Conservation (phyloP, 2,329 filamentous ascomycete genomes). For the Fusarium veterinarium region DNA sequence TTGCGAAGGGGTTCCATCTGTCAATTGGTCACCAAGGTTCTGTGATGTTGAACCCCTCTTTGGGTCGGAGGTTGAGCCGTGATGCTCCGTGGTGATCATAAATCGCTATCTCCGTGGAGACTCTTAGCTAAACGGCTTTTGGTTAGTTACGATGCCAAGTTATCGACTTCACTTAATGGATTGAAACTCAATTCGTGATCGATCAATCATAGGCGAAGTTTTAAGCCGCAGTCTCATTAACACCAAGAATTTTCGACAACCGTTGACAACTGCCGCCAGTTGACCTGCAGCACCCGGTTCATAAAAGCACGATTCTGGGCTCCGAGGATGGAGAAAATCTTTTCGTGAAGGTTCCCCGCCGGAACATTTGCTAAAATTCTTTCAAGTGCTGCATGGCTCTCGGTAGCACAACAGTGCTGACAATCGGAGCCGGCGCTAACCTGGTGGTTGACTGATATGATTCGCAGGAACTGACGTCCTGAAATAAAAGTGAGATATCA, state of each 20-base stretch:
- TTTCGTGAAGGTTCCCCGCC: neutral
- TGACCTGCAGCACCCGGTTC: neutral
- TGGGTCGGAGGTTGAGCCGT: constrained; percentile 6
- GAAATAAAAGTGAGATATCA: neutral
- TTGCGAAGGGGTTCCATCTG: accelerated
- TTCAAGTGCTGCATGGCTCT: no score
- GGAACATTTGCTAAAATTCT: no score
- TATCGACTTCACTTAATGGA: neutral
- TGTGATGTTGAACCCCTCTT: neutral
- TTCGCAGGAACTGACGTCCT: neutral
- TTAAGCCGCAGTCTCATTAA: neutral
- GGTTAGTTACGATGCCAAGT: neutral
- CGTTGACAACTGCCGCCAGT: neutral
- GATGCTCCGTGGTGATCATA: neutral
- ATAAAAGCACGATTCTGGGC: neutral
- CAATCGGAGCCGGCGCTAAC: no score
- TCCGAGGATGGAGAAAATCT: no score
- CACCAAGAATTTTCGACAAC: accelerated
- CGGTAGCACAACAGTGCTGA: neutral
- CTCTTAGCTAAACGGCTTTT: neutral
- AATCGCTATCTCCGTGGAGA: constrained; percentile 6
- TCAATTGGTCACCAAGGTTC: neutral
- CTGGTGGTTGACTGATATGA: neutral
- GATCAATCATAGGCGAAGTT: accelerated
- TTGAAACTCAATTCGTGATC: neutral